These are phyloP conservation scores for Pugionium cornutum DNA, from an alignment of 345 rosid genomes.

Conservation along the genomic window DNA sequence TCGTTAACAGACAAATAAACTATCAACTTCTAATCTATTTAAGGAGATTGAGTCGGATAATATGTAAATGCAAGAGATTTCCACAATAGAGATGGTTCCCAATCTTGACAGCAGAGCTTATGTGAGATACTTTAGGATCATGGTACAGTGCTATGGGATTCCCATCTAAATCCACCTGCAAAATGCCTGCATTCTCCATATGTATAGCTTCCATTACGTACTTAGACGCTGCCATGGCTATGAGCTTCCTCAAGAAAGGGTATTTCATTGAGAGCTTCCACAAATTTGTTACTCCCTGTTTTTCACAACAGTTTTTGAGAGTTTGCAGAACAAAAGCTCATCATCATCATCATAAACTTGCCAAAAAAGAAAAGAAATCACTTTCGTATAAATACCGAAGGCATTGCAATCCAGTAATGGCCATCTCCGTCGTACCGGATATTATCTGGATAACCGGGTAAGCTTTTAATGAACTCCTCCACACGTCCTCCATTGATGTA, in stretches of 20 bases:
- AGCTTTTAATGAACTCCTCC: constrained; percentile 49
- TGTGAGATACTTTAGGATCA: constrained; percentile 41
- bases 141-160: constrained; percentile 54
- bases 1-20: too few relatives aligned
- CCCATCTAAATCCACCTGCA: constrained; percentile 61
- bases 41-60: constrained; percentile 50
- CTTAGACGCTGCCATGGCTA: constrained; percentile 36
- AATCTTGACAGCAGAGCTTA: constrained; percentile 51
- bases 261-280: constrained; percentile 37
- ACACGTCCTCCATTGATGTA: constrained; percentile 49
- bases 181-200: constrained; percentile 47
- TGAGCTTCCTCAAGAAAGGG: constrained; percentile 52
- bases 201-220: neutral
- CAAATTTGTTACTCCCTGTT: constrained; percentile 33
- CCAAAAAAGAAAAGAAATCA: too few relatives aligned
- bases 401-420: constrained; percentile 63
- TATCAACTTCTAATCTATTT: constrained; percentile 8
- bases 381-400: constrained; percentile 41
- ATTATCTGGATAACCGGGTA: constrained; percentile 77
- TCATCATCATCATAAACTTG: too few relatives aligned
- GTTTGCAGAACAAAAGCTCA: neutral
- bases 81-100: constrained; percentile 61
- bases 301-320: neutral
- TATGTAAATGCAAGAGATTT: constrained; percentile 38
- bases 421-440: constrained; percentile 65